Percentiles rank a stretch among this genome's conserved stretches.
These are phyloP conservation scores for Colletotrichum sp. DNA, from an alignment of 2,329 filamentous ascomycete genomes.

Conservation along the genomic window DNA sequence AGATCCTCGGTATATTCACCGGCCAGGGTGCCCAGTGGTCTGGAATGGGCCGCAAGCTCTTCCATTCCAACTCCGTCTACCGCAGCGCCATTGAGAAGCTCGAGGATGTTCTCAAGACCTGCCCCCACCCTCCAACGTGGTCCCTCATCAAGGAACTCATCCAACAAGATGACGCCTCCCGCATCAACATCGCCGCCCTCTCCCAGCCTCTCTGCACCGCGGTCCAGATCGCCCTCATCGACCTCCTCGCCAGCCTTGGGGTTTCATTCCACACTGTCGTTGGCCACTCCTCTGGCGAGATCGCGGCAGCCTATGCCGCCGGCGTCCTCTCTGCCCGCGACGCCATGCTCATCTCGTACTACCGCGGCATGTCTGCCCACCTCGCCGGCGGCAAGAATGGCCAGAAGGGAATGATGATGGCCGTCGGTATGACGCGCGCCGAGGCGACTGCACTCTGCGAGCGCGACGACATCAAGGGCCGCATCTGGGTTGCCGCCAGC, in stretches of 20 bases:
- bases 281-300: constrained; percentile 29
- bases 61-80: constrained; percentile 10
- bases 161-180: constrained; percentile 4
- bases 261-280: constrained; percentile 22
- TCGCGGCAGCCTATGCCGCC: constrained; percentile 42
- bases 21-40: constrained; percentile 39
- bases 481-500: constrained; percentile 27
- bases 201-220: constrained; percentile 25
- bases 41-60: constrained; percentile 34
- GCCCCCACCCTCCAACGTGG: not conserved
- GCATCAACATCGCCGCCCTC: constrained; percentile 24
- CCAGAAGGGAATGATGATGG: constrained; percentile 26
- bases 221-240: constrained; percentile 26
- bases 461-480: constrained; percentile 21
- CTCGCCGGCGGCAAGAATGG: constrained; percentile 10
- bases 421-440: constrained; percentile 24
- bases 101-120: constrained; percentile 9
- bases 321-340: constrained; percentile 22
- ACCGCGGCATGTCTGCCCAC: constrained; percentile 22
- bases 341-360: constrained; percentile 27
- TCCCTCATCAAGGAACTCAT: constrained; percentile 24
- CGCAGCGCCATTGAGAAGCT: constrained; percentile 19
- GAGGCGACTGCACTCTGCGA: constrained; percentile 18
- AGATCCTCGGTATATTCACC: constrained; percentile 34
- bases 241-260: constrained; percentile 15